Evolutionary conservation across 108 stramenopile genomes (phyloP).

Genomic region (Fistulifera solaris): DNA sequence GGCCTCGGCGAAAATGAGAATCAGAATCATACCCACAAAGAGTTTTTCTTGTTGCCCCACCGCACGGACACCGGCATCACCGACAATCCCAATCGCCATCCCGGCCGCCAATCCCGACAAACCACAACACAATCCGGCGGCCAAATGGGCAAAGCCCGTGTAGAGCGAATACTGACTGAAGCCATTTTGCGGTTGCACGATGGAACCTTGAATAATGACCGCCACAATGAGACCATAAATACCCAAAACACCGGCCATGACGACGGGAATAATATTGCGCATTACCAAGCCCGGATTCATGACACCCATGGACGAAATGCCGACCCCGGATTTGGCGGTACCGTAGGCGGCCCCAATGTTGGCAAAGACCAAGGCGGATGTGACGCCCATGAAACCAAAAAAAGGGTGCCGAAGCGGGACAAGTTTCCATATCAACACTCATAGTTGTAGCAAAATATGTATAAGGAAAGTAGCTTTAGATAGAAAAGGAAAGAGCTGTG

Average conservation of each 20-base stretch:
- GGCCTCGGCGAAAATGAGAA: conserved; percentile 99
- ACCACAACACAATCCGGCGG: conserved; percentile 97
- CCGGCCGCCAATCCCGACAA: conserved; percentile 95
- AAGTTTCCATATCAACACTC: conserved; percentile 89
- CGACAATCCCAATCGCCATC: conserved; percentile 99
- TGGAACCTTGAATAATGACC: conserved; percentile 91
- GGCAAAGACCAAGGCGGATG: conserved; percentile 76
- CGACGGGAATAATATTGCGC: conserved; percentile 98
- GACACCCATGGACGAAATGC: conserved; percentile 97
- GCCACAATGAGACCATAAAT: conserved; percentile 99
- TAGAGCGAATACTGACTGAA: conserved; percentile 78
- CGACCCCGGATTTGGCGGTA: conserved; percentile 97
- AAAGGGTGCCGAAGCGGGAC: conserved; percentile 85
- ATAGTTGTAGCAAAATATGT: conserved; percentile 11
- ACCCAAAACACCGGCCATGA: conserved; percentile 99
- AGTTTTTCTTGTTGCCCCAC: conserved; percentile 98
- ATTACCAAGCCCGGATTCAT: conserved; percentile 97
- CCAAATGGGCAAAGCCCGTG: conserved; percentile 96
- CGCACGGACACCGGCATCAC: conserved; percentile 98
- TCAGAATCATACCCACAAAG: conserved; percentile 98
- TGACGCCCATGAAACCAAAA: conserved; percentile 87
- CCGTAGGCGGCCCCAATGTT: conserved; percentile 98
- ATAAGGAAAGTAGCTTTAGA: no score
- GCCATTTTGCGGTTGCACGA: conserved; percentile 65
- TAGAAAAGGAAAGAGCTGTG: no score